Percentiles rank a stretch among this genome's conserved stretches.
Evolutionary conservation across 2,329 filamentous ascomycete species (phyloP).

Genomic region (Torrubiella hemipterigena): DNA sequence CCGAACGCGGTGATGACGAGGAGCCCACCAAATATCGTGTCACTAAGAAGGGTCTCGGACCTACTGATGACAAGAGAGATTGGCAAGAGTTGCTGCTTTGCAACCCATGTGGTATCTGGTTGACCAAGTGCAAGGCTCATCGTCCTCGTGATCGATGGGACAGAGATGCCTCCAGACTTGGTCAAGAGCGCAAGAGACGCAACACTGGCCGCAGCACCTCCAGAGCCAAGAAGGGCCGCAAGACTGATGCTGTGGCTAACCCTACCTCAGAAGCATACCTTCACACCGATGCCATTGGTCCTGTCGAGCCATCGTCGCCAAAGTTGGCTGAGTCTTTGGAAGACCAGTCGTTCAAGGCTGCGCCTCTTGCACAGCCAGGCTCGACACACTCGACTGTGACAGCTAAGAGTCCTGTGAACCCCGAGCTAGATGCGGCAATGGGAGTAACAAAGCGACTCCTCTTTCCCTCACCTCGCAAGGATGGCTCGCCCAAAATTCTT

Average conservation of each 20-base stretch:
- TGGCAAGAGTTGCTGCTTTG: slow-evolving; percentile 72
- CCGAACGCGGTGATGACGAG: slow-evolving; percentile 50
- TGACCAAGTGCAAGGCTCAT: slow-evolving; percentile 77
- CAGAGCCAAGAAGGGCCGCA: slow-evolving; percentile 35
- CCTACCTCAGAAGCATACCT: slow-evolving; percentile 42
- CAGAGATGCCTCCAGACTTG: slow-evolving; percentile 42
- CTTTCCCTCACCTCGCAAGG: slow-evolving; percentile 65
- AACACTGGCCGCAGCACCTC: slow-evolving; percentile 27
- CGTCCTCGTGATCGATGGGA: slow-evolving; percentile 78
- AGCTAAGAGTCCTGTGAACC: slow-evolving; percentile 43
- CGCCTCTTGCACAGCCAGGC: slow-evolving; percentile 16
- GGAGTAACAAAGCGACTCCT: slow-evolving; percentile 56
- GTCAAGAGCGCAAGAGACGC: slow-evolving; percentile 38
- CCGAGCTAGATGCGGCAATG: slow-evolving; percentile 33
- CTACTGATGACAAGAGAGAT: slow-evolving; percentile 48
- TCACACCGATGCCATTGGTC: slow-evolving; percentile 39
- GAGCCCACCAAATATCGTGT: slow-evolving; percentile 58
- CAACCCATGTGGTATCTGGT: slow-evolving; percentile 94
- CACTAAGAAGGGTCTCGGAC: slow-evolving; percentile 60
- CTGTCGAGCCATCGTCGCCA: slow-evolving; percentile 26
- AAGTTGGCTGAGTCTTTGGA: slow-evolving; percentile 13
- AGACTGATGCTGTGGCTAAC: slow-evolving; percentile 31
- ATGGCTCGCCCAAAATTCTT: slow-evolving; percentile 48
- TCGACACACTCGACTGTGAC: slow-evolving; percentile 49
- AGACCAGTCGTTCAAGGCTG: slow-evolving; percentile 6